Evolutionary conservation across 148 eudicot genomes (phyloP).

Genomic region (Persicaria tinctoria): DNA sequence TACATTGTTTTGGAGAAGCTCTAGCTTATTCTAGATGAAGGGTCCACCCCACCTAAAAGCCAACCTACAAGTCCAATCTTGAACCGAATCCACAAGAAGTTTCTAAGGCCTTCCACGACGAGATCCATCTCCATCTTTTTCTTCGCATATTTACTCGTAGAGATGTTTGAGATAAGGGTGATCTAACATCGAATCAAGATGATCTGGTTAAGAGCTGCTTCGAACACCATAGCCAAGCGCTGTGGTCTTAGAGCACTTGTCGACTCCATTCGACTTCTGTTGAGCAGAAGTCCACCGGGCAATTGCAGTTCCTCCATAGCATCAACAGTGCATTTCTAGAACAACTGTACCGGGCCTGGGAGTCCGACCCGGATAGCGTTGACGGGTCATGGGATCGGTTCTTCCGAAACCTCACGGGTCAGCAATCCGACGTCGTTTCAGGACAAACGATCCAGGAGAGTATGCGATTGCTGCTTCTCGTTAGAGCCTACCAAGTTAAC

Average conservation of each 20-base stretch:
- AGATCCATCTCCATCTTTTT: too few relatives aligned
- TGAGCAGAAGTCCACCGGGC: neutral
- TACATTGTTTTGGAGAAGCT: too few relatives aligned
- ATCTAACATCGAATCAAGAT: neutral
- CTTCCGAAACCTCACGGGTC: constrained; percentile 59
- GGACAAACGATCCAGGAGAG: constrained; percentile 69
- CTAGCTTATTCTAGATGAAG: neutral
- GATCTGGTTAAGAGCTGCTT: neutral
- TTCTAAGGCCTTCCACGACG: neutral
- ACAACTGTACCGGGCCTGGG: constrained; percentile 74
- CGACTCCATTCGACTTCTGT: neutral
- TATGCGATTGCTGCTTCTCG: constrained; percentile 53
- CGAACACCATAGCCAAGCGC: neutral
- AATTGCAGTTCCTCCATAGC: constrained; percentile 22
- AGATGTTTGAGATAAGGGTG: too few relatives aligned
- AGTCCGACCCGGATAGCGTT: constrained; percentile 58
- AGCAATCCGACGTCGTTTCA: constrained; percentile 48
- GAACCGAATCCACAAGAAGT: neutral
- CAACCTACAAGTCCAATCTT: neutral
- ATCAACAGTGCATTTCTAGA: constrained; percentile 65
- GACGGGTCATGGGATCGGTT: constrained; percentile 76
- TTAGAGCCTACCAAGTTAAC: constrained; percentile 70
- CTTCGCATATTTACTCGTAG: too few relatives aligned
- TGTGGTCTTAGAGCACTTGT: neutral
- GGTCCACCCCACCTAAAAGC: constrained; percentile 1